phyloP scores from a whole-genome alignment of 129 eudicot genomes.

The Arctium lappa region DNA sequence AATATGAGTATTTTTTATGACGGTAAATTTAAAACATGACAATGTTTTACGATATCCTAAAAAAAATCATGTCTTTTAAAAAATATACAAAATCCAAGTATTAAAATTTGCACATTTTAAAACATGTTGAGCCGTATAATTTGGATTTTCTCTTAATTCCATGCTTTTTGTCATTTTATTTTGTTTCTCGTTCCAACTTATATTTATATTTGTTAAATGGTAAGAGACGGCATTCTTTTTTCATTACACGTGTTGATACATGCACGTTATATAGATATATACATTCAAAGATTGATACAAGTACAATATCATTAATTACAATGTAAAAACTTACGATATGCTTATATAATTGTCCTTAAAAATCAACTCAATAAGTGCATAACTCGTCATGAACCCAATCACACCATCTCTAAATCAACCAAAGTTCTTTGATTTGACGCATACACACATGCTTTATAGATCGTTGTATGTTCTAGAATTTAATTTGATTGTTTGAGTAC shows the following conservation, averaged over 20 bases:
- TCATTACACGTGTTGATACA: not conserved
- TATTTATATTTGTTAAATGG: not conserved
- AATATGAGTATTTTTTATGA: not conserved
- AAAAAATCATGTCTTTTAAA: not conserved
- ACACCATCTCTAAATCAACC: not conserved
- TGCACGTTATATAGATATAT: not conserved
- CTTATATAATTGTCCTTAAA: not conserved
- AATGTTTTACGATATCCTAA: not conserved
- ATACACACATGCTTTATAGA: not conserved
- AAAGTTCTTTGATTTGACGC: not conserved
- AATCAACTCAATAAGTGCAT: no score
- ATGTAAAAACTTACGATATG: not conserved
- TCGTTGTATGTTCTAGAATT: not conserved
- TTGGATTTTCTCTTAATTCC: constrained; percentile 36
- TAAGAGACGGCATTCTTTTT: not conserved
- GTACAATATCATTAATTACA: not conserved
- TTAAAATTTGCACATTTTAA: not conserved
- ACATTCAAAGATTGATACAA: not conserved
- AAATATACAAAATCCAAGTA: not conserved
- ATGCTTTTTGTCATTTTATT: constrained; percentile 28
- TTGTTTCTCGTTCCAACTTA: not conserved
- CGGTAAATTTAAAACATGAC: not conserved
- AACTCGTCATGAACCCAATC: no score
- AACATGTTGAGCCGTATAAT: constrained; percentile 21
- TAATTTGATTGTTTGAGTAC: not conserved